Evolutionary conservation across 805 yeast species (phyloP).

Genomic region (Saturnispora sekii): DNA sequence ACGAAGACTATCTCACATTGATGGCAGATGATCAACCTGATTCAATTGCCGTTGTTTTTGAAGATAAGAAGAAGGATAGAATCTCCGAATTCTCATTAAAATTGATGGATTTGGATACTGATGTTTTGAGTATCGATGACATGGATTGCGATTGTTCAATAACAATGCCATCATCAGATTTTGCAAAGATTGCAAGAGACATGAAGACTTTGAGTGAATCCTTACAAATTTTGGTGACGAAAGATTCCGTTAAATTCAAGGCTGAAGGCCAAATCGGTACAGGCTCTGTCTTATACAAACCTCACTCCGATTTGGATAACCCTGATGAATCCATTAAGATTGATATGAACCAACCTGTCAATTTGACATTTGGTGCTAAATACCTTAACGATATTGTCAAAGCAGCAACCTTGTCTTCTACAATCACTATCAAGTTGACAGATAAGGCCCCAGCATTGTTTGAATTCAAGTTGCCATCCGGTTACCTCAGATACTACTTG

Average conservation of each 20-base stretch:
- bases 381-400: conserved; percentile 86
- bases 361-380: conserved; percentile 83
- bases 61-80: conserved; percentile 84
- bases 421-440: conserved; percentile 77
- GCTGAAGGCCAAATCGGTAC: conserved; percentile 89
- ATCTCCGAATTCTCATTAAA: conserved; percentile 86
- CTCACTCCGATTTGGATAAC: conserved; percentile 69
- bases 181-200: conserved; percentile 84
- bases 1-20: conserved; percentile 77
- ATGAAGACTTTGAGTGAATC: conserved; percentile 82
- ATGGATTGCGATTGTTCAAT: conserved; percentile 83
- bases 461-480: conserved; percentile 85
- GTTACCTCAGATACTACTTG: conserved; percentile 87
- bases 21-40: conserved; percentile 77
- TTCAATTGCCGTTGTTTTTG: conserved; percentile 70
- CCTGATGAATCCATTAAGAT: conserved; percentile 69
- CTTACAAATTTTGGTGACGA: conserved; percentile 73
- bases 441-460: conserved; percentile 90
- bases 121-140: conserved; percentile 86
- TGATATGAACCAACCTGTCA: conserved; percentile 77
- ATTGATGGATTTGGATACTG: conserved; percentile 94
- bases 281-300: conserved; percentile 80
- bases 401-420: conserved; percentile 69
- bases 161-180: conserved; percentile 80
- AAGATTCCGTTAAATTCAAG: conserved; percentile 82